Conservation (phyloP, 2,329 filamentous ascomycete species). For the Xylaria multiplex region DNA sequence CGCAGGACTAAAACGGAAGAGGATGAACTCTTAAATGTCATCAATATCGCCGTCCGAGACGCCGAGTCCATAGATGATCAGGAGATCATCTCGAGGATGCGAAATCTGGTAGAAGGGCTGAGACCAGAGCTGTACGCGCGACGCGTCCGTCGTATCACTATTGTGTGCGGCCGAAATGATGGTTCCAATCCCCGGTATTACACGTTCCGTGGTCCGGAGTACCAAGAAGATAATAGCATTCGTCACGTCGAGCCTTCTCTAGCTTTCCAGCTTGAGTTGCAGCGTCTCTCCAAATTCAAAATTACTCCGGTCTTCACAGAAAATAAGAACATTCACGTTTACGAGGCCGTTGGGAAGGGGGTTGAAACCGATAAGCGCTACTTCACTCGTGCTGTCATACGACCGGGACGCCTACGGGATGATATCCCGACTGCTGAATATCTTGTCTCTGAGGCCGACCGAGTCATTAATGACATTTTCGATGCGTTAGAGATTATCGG, state of each 20-base stretch:
- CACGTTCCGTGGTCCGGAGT: conserved; percentile 94
- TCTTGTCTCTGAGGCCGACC: conserved; percentile 95
- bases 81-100: conserved; percentile 80
- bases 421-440: conserved; percentile 99
- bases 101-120: conserved; percentile 78
- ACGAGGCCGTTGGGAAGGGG: conserved; percentile 94
- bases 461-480: conserved; percentile 96
- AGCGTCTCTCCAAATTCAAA: conserved; percentile 93
- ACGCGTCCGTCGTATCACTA: conserved; percentile 88
- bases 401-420: conserved; percentile 91
- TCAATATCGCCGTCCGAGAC: conserved; percentile 92
- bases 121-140: conserved; percentile 85
- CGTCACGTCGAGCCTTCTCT: conserved; percentile 96
- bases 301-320: conserved; percentile 99
- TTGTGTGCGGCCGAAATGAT: conserved; percentile 94
- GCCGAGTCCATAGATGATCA: conserved; percentile 84
- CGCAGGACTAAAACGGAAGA: conserved; percentile 70
- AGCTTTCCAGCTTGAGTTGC: conserved; percentile 98
- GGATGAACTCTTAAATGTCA: conserved; percentile 88
- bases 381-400: conserved; percentile 95
- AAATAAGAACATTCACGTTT: conserved; percentile 99
- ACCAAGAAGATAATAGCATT: conserved; percentile 92
- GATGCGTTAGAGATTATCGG: conserved; percentile 98
- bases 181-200: conserved; percentile 97
- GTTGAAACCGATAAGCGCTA: conserved; percentile 97